These are phyloP conservation scores for Corynespora cassiicola DNA, from an alignment of 2,329 filamentous ascomycete genomes.

Conservation along the genomic window DNA sequence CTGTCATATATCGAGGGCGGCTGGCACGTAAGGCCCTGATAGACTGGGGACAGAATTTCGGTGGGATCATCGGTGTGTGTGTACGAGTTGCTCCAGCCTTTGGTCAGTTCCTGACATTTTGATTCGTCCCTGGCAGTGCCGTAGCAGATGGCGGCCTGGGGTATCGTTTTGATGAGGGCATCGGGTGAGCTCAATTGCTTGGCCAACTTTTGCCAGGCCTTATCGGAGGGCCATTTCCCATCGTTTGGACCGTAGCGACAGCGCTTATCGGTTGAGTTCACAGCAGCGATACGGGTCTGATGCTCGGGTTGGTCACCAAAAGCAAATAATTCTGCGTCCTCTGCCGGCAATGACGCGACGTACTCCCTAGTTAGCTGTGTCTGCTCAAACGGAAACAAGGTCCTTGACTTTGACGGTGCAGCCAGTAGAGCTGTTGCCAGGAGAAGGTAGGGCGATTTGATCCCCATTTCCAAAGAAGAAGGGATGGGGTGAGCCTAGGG, in stretches of 20 bases:
- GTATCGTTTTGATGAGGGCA: constrained; percentile 25
- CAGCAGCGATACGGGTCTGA: constrained; percentile 13
- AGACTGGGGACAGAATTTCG: constrained; percentile 33
- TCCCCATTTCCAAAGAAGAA: too few relatives aligned
- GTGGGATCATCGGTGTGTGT: constrained; percentile 32
- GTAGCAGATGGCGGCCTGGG: constrained; percentile 31
- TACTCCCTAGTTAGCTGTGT: constrained; percentile 31
- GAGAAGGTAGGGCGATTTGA: too few relatives aligned
- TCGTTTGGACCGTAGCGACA: constrained; percentile 27
- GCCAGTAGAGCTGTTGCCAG: constrained; percentile 16
- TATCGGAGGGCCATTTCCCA: constrained; percentile 32
- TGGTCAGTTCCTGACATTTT: constrained; percentile 24
- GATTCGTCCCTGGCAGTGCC: constrained; percentile 23
- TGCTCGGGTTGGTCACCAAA: too few relatives aligned
- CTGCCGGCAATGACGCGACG: constrained; percentile 25
- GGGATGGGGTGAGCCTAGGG: too few relatives aligned
- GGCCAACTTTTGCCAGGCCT: constrained; percentile 24
- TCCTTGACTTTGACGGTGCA: constrained; percentile 16
- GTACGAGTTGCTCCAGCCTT: constrained; percentile 24
- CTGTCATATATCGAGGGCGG: constrained; percentile 27
- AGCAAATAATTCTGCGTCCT: constrained; percentile 25
- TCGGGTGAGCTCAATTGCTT: constrained; percentile 27
- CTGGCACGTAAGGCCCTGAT: constrained; percentile 33
- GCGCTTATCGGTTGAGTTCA: constrained; percentile 20
- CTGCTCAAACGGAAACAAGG: constrained; percentile 27